A percentile compares a stretch with the other conserved stretches of the same genome.
Evolutionary conservation across 1,139 yeast genomes (phyloP).

Genomic region (Hansenula lynferdii): DNA sequence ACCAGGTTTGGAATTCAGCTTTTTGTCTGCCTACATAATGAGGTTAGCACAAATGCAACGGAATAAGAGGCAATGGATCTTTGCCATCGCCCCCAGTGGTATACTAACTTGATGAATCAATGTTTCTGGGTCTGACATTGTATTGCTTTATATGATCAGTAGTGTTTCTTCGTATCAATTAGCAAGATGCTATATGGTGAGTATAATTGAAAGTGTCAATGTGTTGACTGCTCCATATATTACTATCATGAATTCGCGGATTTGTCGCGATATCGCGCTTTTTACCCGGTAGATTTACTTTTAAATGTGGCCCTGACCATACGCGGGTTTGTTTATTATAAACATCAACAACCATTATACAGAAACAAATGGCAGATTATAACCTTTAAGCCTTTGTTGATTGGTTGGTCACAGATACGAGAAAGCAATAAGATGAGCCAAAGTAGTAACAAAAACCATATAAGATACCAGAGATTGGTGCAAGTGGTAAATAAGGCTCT

Average conservation of each 20-base stretch:
- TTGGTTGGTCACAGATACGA: not conserved
- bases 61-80: too few species aligned
- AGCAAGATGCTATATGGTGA: too few species aligned
- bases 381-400: not conserved
- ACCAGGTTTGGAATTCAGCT: constrained; percentile 68
- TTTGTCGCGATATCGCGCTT: too few species aligned
- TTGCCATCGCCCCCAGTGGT: too few species aligned
- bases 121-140: constrained; percentile 23
- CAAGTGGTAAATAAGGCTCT: constrained; percentile 63
- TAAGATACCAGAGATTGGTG: constrained; percentile 49
- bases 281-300: not conserved
- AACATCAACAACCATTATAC: not conserved
- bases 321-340: not conserved
- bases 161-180: too few species aligned
- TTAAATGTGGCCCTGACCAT: not conserved
- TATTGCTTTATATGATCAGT: too few species aligned
- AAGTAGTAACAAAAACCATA: constrained; percentile 11
- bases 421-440: constrained; percentile 1
- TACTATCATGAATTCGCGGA: too few species aligned
- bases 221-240: too few species aligned
- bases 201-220: constrained; percentile 1
- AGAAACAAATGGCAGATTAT: not conserved
- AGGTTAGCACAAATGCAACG: not conserved
- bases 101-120: constrained; percentile 12
- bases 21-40: constrained; percentile 55